These are phyloP conservation scores for Aspergillus jensenii DNA, from an alignment of 2,329 filamentous ascomycete genomes.

Conservation along the genomic window DNA sequence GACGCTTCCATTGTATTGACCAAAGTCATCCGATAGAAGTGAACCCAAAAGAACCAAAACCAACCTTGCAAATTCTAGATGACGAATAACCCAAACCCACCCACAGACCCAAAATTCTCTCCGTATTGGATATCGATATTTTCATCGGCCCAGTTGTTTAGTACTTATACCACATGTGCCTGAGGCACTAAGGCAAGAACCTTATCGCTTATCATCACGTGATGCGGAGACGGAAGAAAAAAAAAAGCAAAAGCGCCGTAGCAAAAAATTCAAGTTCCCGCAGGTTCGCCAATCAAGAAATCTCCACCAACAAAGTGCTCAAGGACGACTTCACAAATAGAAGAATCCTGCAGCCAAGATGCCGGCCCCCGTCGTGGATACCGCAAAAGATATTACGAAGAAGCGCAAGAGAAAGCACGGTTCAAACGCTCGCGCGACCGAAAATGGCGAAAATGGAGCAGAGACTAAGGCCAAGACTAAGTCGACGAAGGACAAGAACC, in stretches of 20 bases:
- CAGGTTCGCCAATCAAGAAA: constrained; percentile 1
- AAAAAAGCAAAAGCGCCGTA: constrained; percentile 24
- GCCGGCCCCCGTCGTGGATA: constrained; percentile 36
- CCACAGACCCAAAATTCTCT: no score
- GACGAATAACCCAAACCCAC: no score
- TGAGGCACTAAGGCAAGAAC: constrained; percentile 11
- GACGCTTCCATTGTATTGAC: no score
- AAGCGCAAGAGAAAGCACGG: constrained; percentile 49
- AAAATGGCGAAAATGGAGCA: constrained; percentile 23
- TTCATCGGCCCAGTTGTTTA: background rate
- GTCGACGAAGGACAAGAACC: constrained; percentile 18
- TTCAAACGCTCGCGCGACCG: constrained; percentile 21
- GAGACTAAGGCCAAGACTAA: constrained; percentile 21
- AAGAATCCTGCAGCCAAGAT: constrained; percentile 24
- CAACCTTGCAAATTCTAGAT: no score
- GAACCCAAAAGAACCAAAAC: no score
- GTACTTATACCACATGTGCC: constrained; percentile 3
- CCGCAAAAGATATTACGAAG: constrained; percentile 39
- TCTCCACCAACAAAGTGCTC: constrained; percentile 10
- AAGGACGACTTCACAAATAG: background rate
- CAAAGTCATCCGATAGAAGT: no score
- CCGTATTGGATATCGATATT: no score
- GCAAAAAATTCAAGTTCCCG: constrained; percentile 13
- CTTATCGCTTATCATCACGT: constrained; percentile 30
- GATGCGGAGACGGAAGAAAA: constrained; percentile 31